Conservation (phyloP, 2,329 filamentous ascomycete species). For the Cryoendolithus antarcticus region DNA sequence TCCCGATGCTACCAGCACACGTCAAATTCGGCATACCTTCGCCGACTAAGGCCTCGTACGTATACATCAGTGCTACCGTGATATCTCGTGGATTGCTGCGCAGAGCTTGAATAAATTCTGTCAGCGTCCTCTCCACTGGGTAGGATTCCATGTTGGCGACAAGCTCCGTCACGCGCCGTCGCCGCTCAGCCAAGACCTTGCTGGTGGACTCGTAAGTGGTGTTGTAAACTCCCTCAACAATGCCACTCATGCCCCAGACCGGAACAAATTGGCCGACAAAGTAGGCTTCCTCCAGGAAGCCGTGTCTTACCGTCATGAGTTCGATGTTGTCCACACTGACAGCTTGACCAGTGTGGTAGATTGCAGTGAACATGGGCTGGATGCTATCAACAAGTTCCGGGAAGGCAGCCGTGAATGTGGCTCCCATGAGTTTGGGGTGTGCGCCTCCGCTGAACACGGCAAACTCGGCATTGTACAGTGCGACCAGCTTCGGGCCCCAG, state of each 20-base stretch:
- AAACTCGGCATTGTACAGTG: slow-evolving; percentile 28
- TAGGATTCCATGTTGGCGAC: slow-evolving; percentile 5
- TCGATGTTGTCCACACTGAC: slow-evolving; percentile 9
- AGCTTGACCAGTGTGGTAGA: slow-evolving; percentile 3
- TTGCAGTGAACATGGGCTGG: background rate
- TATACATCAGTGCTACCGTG: slow-evolving; percentile 9
- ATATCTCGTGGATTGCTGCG: slow-evolving; percentile 9
- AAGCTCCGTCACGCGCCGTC: slow-evolving; percentile 6
- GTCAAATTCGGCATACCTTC: slow-evolving; percentile 2
- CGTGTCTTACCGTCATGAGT: slow-evolving; percentile 8
- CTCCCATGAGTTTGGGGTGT: slow-evolving; percentile 14
- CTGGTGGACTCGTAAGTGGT: slow-evolving; percentile 11
- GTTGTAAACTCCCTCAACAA: slow-evolving; percentile 14
- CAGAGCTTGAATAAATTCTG: slow-evolving; percentile 7
- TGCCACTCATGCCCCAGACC: slow-evolving; percentile 8
- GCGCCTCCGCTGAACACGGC: slow-evolving; percentile 17
- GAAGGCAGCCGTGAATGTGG: slow-evolving; percentile 9
- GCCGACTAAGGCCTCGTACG: slow-evolving; percentile 6
- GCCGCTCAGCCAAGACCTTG: slow-evolving; percentile 8
- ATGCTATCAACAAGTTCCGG: slow-evolving; percentile 4
- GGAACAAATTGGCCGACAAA: slow-evolving; percentile 14
- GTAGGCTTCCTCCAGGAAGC: slow-evolving; percentile 13
- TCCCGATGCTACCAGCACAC: slow-evolving; percentile 6
- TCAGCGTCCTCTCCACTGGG: slow-evolving; percentile 6
- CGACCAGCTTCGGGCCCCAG: slow-evolving; percentile 21